Evolutionary conservation across 164 flowering plant species (phyloP), one percentile per base, ranked within the genome.

Genomic region (Aristolochia fimbriata): DNA sequence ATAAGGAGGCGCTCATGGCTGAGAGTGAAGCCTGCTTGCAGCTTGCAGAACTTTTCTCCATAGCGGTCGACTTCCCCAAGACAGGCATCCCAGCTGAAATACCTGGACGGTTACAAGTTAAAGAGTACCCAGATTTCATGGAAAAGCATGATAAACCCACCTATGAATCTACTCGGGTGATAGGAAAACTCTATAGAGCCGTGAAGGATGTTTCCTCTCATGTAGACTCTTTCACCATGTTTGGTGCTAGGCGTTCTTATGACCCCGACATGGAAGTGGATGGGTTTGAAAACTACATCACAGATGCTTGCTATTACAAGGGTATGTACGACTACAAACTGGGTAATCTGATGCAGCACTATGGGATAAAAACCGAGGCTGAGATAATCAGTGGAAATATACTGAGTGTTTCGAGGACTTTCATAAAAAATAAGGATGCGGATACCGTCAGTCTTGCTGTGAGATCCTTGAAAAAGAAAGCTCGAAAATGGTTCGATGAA

Each of bases 61-160:
- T 86, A 54, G 97, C 96, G 0, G 96, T 91, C 8, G 97, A 91
- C 70, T 91, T 83, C 57, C 86, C 86, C 6, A 91, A 91, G 71
- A 87, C 96, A 15, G 97, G 97, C 19, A 78, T 87, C 7, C 85
- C 93, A 0, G 97, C 91, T 16, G 76, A 66, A 65, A 83, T 91
- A 47, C 93, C 96, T 2, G 12, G 78, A 14, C 53, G 76, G 45
- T 69, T 84, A 9, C 71, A 65, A n/a, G 83, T 79, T 37, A 81
- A 77, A 67, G 81, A 79, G 46, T 91, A 77, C 61, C 96, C 97
- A 20, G 96, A 91, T 66, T 91, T 91, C 77, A 91, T 88, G 91
- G 94, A 91, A 19, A 91, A 88, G 73, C 82, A 61, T 3, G 85
- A 86, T 70, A 83, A 72, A 65, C 68, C 81, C 15, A 84, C 84